Evolutionary conservation across 768 basidiomycete genomes (phyloP).

Genomic region (Nidularia sp.): DNA sequence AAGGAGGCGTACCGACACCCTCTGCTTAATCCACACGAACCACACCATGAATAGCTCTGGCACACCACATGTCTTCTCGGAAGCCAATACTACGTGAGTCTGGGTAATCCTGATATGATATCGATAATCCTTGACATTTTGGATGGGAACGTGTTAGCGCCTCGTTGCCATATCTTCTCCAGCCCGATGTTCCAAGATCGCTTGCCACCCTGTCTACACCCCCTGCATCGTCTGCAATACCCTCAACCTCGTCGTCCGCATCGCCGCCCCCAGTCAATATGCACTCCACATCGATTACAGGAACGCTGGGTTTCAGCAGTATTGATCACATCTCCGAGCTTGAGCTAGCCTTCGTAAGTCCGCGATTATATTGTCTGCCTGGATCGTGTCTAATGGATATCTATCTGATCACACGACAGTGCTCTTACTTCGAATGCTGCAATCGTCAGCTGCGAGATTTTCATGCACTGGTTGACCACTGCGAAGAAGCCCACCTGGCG

Average conservation of each 20-base stretch:
- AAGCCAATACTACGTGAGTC: not conserved
- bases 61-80: constrained; percentile 1
- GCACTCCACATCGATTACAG: not conserved
- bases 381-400: not conserved
- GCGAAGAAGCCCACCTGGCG: constrained; percentile 32
- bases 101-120: not conserved
- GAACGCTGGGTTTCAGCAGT: constrained; percentile 3
- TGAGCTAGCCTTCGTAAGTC: constrained; percentile 20
- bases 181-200: not conserved
- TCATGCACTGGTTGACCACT: constrained; percentile 48
- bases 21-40: not conserved
- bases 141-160: constrained; percentile 2
- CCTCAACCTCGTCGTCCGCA: not conserved
- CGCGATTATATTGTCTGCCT: not conserved
- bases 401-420: constrained; percentile 8
- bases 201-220: not conserved
- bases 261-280: not conserved
- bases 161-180: not conserved
- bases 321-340: constrained; percentile 22
- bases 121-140: constrained; percentile 2
- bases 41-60: not conserved
- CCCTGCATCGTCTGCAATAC: not conserved
- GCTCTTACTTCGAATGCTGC: constrained; percentile 44
- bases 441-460: constrained; percentile 39
- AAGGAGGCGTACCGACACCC: not conserved